Base-by-base conservation (phyloP, 2,329 filamentous ascomycete genomes). In the Penicillium oxalicum region DNA sequence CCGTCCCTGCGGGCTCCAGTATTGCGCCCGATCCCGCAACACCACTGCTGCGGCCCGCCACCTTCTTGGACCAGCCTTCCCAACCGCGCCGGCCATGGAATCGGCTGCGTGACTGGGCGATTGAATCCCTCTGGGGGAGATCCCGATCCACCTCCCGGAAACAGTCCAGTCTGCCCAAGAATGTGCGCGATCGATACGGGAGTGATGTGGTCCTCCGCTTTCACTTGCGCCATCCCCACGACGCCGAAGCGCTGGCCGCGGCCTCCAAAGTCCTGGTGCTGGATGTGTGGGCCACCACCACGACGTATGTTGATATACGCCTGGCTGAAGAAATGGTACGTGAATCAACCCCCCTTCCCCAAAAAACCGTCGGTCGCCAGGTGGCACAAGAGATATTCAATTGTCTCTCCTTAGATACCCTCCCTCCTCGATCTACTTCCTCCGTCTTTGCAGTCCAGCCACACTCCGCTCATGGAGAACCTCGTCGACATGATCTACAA, bases 121-220 rank as follows among this genome's bases (percentile, higher is more conserved):
- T 74, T 44, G 67, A 74, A 50, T 61, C 62, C 3, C 63, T 75
- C 50, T 76, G 73, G 73, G 63, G 63, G 3, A 59, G 69, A 13
- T 50, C 67, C 4, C 56, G 59, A 36, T 32, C 29, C 7, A 57
- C 59, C 11, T 54, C 58, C 38, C 57, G 56, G 5, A 53, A 54
- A 39, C 52, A 62, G 37, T 51, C 51, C 7, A 50, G 57, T 13
- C 63, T 67, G 1, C 71, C 73, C 2, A 57, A 67, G 12, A 70
- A 64, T 46, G 64, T 71, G 27, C 63, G 70, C 28, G 70, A 75
- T 29, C 72, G 74, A 51, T 95, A 95, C 66, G 81, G 82, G 53
- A 81, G 86, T 53, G 84, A 96, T 68, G 77, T 95, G n/a, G 89
- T 98, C 12, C 73, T 97, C 54, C 84, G 93, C 35, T 96, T 97